A percentile compares a stretch with the other conserved stretches of the same genome.
Conservation (phyloP, 306 rosid species). For the Sicyos edulis region DNA sequence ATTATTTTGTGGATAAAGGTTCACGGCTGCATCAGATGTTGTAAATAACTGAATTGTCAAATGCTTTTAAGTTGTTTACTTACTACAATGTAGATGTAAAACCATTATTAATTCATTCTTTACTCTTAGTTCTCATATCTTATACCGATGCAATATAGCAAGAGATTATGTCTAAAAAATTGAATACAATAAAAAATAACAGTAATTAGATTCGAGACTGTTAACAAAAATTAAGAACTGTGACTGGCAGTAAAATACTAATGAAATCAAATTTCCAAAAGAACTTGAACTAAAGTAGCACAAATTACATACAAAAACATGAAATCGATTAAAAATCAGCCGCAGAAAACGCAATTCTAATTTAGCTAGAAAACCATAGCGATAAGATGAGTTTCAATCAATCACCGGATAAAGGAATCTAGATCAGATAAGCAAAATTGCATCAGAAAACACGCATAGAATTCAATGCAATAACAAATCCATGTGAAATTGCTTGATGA, state of each 20-base stretch:
- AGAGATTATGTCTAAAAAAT: not conserved
- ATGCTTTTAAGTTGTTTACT: not conserved
- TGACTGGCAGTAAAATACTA: not conserved
- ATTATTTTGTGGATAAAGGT: not conserved
- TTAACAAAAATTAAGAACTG: not conserved
- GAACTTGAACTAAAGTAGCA: not conserved
- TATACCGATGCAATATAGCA: not conserved
- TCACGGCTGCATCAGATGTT: not conserved
- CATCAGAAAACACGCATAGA: not conserved
- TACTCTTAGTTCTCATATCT: not conserved
- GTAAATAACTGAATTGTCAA: not conserved
- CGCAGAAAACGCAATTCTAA: not conserved
- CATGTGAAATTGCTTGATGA: not conserved
- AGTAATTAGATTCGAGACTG: not conserved
- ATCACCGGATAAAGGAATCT: not conserved
- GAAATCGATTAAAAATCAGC: not conserved
- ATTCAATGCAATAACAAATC: not conserved
- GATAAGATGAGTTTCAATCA: not conserved
- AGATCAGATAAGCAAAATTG: not conserved
- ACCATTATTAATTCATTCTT: not conserved
- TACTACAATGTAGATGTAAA: not conserved
- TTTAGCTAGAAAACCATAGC: not conserved
- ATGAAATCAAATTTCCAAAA: not conserved
- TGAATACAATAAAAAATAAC: not conserved
- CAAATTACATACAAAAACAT: not conserved